These are phyloP conservation scores for Mycena vulgaris DNA, from an alignment of 768 basidiomycete genomes.

Conservation along the genomic window DNA sequence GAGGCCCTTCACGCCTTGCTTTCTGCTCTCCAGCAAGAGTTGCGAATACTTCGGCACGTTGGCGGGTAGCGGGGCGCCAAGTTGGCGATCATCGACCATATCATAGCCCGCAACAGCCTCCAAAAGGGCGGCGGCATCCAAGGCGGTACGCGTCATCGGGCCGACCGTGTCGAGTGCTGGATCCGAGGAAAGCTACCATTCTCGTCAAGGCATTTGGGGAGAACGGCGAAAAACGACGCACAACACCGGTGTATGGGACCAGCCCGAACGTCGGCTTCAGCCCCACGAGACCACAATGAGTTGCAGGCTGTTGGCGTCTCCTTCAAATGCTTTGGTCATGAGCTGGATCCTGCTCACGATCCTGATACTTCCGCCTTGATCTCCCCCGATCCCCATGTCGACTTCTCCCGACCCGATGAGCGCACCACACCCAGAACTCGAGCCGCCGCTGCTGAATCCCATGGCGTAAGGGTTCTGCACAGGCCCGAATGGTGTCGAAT, in stretches of 20 bases:
- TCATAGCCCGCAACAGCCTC: slow-evolving; percentile 35
- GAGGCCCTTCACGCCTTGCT: slow-evolving; percentile 14
- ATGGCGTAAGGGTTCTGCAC: slow-evolving; percentile 60
- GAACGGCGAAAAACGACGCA: background rate
- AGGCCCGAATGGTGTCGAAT: slow-evolving; percentile 55
- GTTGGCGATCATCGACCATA: slow-evolving; percentile 35
- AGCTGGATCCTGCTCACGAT: slow-evolving; percentile 11
- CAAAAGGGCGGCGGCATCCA: slow-evolving; percentile 32
- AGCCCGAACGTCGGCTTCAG: slow-evolving; percentile 36
- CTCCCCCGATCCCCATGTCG: slow-evolving; percentile 63
- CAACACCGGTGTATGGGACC: slow-evolving; percentile 36
- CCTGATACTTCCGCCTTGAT: slow-evolving; percentile 56
- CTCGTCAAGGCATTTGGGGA: background rate
- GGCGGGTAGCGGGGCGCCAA: slow-evolving; percentile 28
- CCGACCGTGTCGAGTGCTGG: slow-evolving; percentile 30
- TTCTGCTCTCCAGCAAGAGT: background rate
- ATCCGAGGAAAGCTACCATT: slow-evolving; percentile 26
- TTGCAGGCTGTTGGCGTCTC: slow-evolving; percentile 18
- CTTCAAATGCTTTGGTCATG: background rate
- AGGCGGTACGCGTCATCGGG: slow-evolving; percentile 32
- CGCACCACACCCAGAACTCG: slow-evolving; percentile 60
- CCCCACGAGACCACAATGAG: slow-evolving; percentile 31
- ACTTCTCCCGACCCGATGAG: slow-evolving; percentile 56
- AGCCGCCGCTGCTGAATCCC: slow-evolving; percentile 60
- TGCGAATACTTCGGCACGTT: slow-evolving; percentile 28